A percentile compares a stretch with the other conserved stretches of the same genome.
Conservation (phyloP, 2,329 filamentous ascomycete species). For the Drechslerella stenobrocha region DNA sequence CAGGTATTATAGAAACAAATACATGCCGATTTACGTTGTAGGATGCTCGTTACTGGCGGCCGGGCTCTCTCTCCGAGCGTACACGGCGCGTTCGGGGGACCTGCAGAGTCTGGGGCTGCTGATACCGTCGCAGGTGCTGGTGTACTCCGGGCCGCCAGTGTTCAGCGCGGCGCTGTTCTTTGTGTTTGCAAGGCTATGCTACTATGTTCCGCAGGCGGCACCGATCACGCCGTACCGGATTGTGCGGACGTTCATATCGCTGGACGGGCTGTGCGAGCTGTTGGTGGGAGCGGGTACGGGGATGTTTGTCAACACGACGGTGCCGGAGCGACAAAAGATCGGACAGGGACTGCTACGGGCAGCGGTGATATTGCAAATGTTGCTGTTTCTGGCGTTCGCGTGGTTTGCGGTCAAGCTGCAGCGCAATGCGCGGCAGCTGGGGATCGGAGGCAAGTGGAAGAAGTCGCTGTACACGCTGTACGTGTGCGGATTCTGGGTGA, state of each 20-base stretch:
- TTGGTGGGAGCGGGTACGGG: slow-evolving; percentile 37
- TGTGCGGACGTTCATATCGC: slow-evolving; percentile 42
- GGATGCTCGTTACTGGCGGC: slow-evolving; percentile 22
- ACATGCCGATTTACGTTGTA: slow-evolving; percentile 34
- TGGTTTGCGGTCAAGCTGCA: slow-evolving; percentile 38
- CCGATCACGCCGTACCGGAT: slow-evolving; percentile 41
- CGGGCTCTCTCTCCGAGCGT: slow-evolving; percentile 34
- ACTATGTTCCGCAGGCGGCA: slow-evolving; percentile 45
- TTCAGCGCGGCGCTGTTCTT: slow-evolving; percentile 44
- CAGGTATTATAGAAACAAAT: slow-evolving; percentile 46
- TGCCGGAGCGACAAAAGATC: slow-evolving; percentile 31
- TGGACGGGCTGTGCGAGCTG: slow-evolving; percentile 43
- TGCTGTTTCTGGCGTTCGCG: slow-evolving; percentile 40
- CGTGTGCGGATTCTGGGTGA: slow-evolving; percentile 32
- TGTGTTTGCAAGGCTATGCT: slow-evolving; percentile 35
- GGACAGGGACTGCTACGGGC: slow-evolving; percentile 40
- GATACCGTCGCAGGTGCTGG: slow-evolving; percentile 40
- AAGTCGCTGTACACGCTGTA: slow-evolving; percentile 40
- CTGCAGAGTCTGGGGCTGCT: slow-evolving; percentile 36
- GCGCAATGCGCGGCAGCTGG: slow-evolving; percentile 22
- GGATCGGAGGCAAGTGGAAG: slow-evolving; percentile 28
- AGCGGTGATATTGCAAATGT: slow-evolving; percentile 35
- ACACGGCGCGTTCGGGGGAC: slow-evolving; percentile 18
- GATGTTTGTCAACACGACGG: slow-evolving; percentile 43
- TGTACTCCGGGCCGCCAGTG: slow-evolving; percentile 45